Evolutionary conservation across 148 eudicot genomes (phyloP), one percentile per base, ranked within the genome.

Genomic region (Vaccinium macrocarpon): DNA sequence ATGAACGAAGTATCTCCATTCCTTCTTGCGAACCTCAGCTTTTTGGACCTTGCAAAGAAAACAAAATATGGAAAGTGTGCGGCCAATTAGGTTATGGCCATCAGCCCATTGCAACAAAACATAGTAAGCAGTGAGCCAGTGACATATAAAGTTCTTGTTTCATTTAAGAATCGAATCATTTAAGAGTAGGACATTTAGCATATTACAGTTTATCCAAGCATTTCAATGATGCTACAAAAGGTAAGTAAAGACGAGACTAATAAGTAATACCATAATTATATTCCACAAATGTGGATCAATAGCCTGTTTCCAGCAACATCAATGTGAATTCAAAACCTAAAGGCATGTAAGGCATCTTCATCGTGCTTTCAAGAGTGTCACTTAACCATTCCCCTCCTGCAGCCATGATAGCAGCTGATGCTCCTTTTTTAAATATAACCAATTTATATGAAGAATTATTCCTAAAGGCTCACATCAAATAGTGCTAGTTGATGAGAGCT

Each of bases 1-100:
- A 85, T 97, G 99, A 80, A 97, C 96, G 83, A 93, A 95, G 88
- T 95, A 97, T 86, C 91, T 91, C 98, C 98, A 95, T 84, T 97
- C 96, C 53, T 91, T 89, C 90, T 94, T 93, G 64, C 97, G 93
- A 38, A 92, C 53, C 88, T 95, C 99, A 48, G 93, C 89, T 86
- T 91, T 95, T 93, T 95, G 97, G 83, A 97, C 91, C 99, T 97
- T 90, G 73, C 83, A 83, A 76, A 82, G 52, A 87, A 83, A 79
- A 86, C 55, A 35, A 82, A 25, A 21, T 15, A 78, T 80, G 29
- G 14, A 29, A 72, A 73, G 73, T 42, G 27, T 1, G 73, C 42
- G 18, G 25, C 46, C 35, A 32, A 68, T 50, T 81, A 77, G 35
- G 79, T 64, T 32, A 84, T 64, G 48, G 23, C 82, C 55, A 81